Evolutionary conservation across 176 grass and related monocot genomes (phyloP), one percentile per base, ranked within the genome.

Genomic region (Ampelocalamus luodianensis): DNA sequence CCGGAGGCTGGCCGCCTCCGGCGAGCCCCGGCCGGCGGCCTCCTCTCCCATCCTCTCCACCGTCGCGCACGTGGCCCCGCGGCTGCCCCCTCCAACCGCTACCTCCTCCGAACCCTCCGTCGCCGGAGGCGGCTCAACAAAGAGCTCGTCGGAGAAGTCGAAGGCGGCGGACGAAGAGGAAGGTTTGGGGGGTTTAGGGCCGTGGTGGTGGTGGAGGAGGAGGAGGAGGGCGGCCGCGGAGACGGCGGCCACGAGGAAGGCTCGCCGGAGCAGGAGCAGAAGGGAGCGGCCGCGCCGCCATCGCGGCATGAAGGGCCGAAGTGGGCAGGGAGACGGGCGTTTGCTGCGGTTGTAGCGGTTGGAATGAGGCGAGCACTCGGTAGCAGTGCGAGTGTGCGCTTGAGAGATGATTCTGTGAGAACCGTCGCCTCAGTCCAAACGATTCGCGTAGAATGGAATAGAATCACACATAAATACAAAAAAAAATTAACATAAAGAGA

Each of bases 1-100:
- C 60, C 83, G 81, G 58, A 98, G 82, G 89, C 87, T 95, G 85
- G 87, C 85, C 63, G 50, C 87, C 85, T 87, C 91, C 22, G 87
- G 65, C 7, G 70, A 89, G 11, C 65, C 83, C 34, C 23, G 48
- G 51, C 80, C 87, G 4, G 50, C 71, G 45, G 92, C 87, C 34
- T 87, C 88, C 74, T 90, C 79, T 32, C 96, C 96, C 91, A 95
- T 98, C 83, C 54, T 83, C 89, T 98, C 96, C 91, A 98, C 96
- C 32, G 89, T 93, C 7, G 89, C 93, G 71, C 96, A 98, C 27
- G 77, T 42, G 22, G 50, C 51, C 27, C 34, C 29, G 5, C 69
- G 6, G 16, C 50, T 44, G 42, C 6, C 40, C 5, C 3, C 36
- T 24, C 17, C 16, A 1, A 4, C 15, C 39, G 36, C 80, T 8